Percentiles rank a stretch among this genome's conserved stretches.
phyloP scores from a whole-genome alignment of 805 yeast species.

The Danielia reshetovae region DNA sequence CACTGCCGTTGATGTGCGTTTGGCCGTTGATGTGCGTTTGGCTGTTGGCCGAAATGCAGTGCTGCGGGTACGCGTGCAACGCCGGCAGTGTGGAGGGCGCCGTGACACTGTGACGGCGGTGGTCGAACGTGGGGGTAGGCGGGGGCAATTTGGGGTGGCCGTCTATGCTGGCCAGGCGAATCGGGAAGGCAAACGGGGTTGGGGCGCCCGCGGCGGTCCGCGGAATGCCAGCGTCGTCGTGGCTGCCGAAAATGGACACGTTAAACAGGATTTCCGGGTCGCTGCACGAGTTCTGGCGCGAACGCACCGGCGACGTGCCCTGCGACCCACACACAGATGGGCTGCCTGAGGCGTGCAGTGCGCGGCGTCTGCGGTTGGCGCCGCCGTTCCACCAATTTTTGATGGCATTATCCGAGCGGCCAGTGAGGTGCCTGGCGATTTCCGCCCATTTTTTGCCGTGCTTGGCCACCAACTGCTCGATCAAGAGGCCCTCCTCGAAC shows the following conservation, averaged over 20 bases:
- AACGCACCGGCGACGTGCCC: constrained; percentile 1
- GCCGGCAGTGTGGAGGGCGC: constrained; percentile 5
- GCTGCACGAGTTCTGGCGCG: constrained; percentile 1
- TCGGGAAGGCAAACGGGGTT: neutral
- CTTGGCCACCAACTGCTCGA: constrained; percentile 71
- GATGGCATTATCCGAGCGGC: constrained; percentile 86
- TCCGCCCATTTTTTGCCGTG: constrained; percentile 94
- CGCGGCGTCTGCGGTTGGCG: constrained; percentile 73
- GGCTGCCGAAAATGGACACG: constrained; percentile 34
- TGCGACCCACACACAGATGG: neutral
- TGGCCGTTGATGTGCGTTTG: too few species aligned
- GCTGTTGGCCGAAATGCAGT: neutral
- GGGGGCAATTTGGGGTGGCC: constrained; percentile 5
- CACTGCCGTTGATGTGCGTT: too few species aligned
- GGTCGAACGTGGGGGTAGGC: constrained; percentile 4
- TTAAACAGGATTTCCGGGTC: constrained; percentile 36
- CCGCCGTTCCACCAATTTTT: constrained; percentile 98
- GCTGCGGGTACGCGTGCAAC: constrained; percentile 2
- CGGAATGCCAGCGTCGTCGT: neutral
- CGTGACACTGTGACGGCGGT: constrained; percentile 7
- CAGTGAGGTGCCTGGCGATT: constrained; percentile 81
- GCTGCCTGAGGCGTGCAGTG: constrained; percentile 15
- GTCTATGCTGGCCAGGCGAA: constrained; percentile 5
- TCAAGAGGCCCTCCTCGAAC: constrained; percentile 75
- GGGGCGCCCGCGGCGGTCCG: too few species aligned